These are phyloP conservation scores for Kluyveromyces aestuarii DNA, from an alignment of 805 yeast genomes.

Conservation along the genomic window DNA sequence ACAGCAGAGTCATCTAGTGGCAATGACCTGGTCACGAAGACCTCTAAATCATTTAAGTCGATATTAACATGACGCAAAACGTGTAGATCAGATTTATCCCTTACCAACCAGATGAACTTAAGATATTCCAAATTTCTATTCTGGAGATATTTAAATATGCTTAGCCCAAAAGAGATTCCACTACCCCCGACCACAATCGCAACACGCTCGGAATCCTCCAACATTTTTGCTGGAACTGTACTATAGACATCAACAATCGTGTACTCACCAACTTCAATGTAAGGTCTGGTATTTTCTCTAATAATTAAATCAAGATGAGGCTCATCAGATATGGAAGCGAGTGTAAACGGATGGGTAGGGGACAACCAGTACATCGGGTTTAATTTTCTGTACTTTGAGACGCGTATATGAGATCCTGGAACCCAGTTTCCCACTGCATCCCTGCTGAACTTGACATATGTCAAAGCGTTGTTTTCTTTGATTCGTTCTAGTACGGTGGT, in stretches of 20 bases:
- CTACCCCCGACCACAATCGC: slow-evolving; percentile 62
- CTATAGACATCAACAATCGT: slow-evolving; percentile 37
- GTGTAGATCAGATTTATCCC: slow-evolving; percentile 38
- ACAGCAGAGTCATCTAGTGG: slow-evolving; percentile 6
- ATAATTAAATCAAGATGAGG: slow-evolving; percentile 36
- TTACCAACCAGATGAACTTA: slow-evolving; percentile 46
- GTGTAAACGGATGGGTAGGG: slow-evolving; percentile 64
- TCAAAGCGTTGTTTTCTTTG: slow-evolving; percentile 9
- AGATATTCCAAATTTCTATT: slow-evolving; percentile 21
- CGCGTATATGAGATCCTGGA: slow-evolving; percentile 54
- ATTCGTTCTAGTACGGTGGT: slow-evolving; percentile 8
- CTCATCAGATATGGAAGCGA: slow-evolving; percentile 39
- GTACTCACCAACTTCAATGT: slow-evolving; percentile 29
- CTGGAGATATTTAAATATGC: slow-evolving; percentile 37
- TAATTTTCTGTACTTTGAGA: slow-evolving; percentile 30
- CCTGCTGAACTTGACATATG: slow-evolving; percentile 20
- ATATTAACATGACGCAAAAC: slow-evolving; percentile 34
- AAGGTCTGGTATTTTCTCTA: slow-evolving; percentile 27
- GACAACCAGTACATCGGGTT: slow-evolving; percentile 38
- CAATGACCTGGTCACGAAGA: slow-evolving; percentile 5
- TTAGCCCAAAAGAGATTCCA: slow-evolving; percentile 57
- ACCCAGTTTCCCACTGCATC: slow-evolving; percentile 23
- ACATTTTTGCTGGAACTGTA: slow-evolving; percentile 33
- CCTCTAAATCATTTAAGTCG: slow-evolving; percentile 5
- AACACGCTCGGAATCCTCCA: slow-evolving; percentile 41